These are phyloP conservation scores for Monosporascus sp. DNA, from an alignment of 2,329 filamentous ascomycete species.

Conservation along the genomic window DNA sequence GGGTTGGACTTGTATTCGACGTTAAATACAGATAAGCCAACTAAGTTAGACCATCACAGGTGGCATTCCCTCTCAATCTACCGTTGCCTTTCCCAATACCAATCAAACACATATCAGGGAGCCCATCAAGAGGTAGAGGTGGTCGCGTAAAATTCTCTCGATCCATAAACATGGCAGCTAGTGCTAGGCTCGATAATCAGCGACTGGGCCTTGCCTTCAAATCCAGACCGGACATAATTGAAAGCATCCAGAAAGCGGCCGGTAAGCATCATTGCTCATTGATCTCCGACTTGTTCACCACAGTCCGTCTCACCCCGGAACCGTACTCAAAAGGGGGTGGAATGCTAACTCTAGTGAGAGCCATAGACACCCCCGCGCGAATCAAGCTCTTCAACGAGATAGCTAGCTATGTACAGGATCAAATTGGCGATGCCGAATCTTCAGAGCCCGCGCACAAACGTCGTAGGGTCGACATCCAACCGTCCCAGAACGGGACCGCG, in stretches of 20 bases:
- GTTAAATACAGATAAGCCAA: too few relatives aligned
- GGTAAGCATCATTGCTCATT: constrained; percentile 31
- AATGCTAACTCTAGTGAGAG: constrained; percentile 2
- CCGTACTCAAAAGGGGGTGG: not conserved
- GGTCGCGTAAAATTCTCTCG: not conserved
- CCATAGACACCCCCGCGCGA: constrained; percentile 44
- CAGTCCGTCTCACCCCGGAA: not conserved
- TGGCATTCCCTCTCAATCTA: too few relatives aligned
- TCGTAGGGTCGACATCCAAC: constrained; percentile 43
- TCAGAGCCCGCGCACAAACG: constrained; percentile 46
- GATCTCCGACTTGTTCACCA: not conserved
- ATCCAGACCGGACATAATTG: constrained; percentile 50
- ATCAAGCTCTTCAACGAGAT: constrained; percentile 54
- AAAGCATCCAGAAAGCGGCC: constrained; percentile 46
- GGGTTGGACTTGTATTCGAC: too few relatives aligned
- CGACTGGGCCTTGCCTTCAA: constrained; percentile 48
- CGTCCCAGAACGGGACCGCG: constrained; percentile 18
- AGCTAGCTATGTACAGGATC: constrained; percentile 42
- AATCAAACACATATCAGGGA: not conserved
- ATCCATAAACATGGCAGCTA: constrained; percentile 31
- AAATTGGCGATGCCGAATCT: constrained; percentile 24
- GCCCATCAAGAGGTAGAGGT: not conserved
- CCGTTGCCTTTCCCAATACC: not conserved
- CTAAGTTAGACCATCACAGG: too few relatives aligned
- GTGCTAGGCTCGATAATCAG: constrained; percentile 40